Conservation (phyloP, 192 early-diverging fungal genomes). For the Coemansia sp. region DNA sequence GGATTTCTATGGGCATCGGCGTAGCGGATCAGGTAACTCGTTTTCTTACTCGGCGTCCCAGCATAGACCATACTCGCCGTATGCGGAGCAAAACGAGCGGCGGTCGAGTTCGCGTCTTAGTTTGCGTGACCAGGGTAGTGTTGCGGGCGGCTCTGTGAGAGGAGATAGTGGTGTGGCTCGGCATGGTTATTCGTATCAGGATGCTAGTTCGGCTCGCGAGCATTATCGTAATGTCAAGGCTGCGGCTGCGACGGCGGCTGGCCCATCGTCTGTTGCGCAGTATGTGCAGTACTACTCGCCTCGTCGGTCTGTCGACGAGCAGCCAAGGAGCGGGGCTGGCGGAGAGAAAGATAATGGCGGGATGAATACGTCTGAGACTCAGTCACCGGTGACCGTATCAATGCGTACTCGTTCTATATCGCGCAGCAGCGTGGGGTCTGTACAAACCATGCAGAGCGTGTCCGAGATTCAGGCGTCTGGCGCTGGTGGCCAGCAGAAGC, state of each 20-base stretch:
- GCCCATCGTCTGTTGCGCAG: conserved; percentile 8
- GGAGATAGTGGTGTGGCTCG: not conserved
- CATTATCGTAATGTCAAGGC: conserved; percentile 11
- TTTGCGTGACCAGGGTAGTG: not conserved
- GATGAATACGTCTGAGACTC: not conserved
- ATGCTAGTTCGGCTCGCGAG: not conserved
- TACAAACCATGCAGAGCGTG: conserved; percentile 21
- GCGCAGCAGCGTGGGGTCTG: conserved; percentile 39
- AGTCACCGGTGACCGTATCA: conserved; percentile 24
- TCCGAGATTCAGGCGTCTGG: conserved; percentile 1
- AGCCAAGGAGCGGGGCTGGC: not conserved
- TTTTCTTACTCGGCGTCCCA: conserved; percentile 12
- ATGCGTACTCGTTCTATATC: conserved; percentile 45
- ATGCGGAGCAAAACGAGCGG: not conserved
- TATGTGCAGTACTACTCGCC: conserved; percentile 19
- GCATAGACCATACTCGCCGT: conserved; percentile 12
- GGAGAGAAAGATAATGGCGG: not conserved
- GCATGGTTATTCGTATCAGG: not conserved
- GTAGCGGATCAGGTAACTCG: conserved; percentile 19
- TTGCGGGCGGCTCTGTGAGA: not conserved
- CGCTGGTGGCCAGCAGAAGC: conserved; percentile 3
- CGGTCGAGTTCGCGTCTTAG: conserved; percentile 18
- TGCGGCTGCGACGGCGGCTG: not conserved
- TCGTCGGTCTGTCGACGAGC: not conserved
- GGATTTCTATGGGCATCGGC: conserved; percentile 16